Evolutionary conservation across 2,329 filamentous ascomycete species (phyloP).

Genomic region (Drechslerella stenobrocha): DNA sequence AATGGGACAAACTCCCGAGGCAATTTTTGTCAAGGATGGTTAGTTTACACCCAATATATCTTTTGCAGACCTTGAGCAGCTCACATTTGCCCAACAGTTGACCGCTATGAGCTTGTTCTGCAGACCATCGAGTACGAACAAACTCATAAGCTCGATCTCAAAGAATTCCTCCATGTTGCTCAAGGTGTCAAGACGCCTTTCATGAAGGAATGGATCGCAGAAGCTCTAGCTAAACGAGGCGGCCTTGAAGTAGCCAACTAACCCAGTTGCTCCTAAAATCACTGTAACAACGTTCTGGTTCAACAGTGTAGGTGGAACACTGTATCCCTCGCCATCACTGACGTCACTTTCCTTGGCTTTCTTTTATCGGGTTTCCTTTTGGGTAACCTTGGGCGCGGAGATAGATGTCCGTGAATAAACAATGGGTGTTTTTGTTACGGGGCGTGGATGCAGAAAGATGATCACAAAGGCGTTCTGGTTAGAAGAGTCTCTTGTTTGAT

Average conservation of each 20-base stretch:
- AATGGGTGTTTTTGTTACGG: background rate
- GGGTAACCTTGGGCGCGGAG: constrained; percentile 35
- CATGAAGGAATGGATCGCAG: constrained; percentile 75
- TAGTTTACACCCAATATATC: background rate
- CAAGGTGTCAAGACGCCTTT: constrained; percentile 73
- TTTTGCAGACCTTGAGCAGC: background rate
- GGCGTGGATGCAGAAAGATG: constrained; percentile 14
- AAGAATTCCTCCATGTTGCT: constrained; percentile 83
- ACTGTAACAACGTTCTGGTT: constrained; percentile 10
- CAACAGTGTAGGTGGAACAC: constrained; percentile 25
- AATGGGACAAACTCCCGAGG: constrained; percentile 78
- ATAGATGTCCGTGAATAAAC: constrained; percentile 38
- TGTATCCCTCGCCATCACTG: constrained; percentile 24
- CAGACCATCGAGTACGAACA: constrained; percentile 98
- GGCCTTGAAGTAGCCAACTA: constrained; percentile 24
- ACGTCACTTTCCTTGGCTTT: constrained; percentile 33
- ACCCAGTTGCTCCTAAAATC: constrained; percentile 20
- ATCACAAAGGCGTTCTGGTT: constrained; percentile 13
- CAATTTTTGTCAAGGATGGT: constrained; percentile 82
- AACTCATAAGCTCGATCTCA: constrained; percentile 70
- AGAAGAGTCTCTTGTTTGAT: constrained; percentile 8
- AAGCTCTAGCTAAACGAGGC: constrained; percentile 74
- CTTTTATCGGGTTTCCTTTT: constrained; percentile 34
- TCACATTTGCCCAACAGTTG: constrained; percentile 60
- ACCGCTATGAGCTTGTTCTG: constrained; percentile 91